A percentile compares a stretch with the other conserved stretches of the same genome.
phyloP scores from a whole-genome alignment of 805 yeast genomes.

The Brettanomyces naardenensis region DNA sequence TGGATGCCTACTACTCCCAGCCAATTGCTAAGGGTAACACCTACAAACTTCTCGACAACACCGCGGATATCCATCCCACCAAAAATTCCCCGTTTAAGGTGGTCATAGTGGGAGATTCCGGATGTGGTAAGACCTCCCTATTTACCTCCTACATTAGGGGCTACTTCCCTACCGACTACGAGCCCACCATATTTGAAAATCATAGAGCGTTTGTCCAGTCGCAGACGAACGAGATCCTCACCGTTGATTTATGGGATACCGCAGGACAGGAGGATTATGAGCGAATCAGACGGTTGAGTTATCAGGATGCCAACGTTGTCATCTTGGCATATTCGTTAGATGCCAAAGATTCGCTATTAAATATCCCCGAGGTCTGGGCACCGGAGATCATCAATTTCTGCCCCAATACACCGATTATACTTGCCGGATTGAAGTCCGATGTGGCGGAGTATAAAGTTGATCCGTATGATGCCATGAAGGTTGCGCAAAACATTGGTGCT shows the following conservation, averaged over 20 bases:
- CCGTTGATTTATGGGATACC: conserved; percentile 89
- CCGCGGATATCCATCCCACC: conserved; percentile 5
- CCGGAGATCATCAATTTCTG: conserved; percentile 84
- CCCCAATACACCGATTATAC: conserved; percentile 65
- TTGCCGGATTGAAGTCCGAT: conserved; percentile 83
- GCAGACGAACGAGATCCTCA: conserved; percentile 79
- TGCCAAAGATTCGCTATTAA: conserved; percentile 53
- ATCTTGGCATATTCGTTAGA: conserved; percentile 72
- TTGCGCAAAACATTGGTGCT: conserved; percentile 48
- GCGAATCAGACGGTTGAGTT: conserved; percentile 76
- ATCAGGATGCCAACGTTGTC: conserved; percentile 74
- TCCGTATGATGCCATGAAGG: conserved; percentile 17
- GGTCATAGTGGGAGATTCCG: conserved; percentile 99
- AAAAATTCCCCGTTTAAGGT: conserved; percentile 24
- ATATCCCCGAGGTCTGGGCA: conserved; percentile 75
- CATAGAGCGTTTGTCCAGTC: conserved; percentile 89
- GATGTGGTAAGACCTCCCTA: conserved; percentile 95
- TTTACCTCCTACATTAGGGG: conserved; percentile 92
- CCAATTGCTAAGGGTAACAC: background rate
- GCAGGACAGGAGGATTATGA: conserved; percentile 94
- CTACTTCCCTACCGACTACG: conserved; percentile 94
- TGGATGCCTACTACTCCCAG: background rate
- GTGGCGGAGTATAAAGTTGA: conserved; percentile 30
- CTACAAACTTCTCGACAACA: conserved; percentile 1
- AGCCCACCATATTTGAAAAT: conserved; percentile 94